Conservation (phyloP, 192 early-diverging fungal species). For the Spizellomyces punctatus region DNA sequence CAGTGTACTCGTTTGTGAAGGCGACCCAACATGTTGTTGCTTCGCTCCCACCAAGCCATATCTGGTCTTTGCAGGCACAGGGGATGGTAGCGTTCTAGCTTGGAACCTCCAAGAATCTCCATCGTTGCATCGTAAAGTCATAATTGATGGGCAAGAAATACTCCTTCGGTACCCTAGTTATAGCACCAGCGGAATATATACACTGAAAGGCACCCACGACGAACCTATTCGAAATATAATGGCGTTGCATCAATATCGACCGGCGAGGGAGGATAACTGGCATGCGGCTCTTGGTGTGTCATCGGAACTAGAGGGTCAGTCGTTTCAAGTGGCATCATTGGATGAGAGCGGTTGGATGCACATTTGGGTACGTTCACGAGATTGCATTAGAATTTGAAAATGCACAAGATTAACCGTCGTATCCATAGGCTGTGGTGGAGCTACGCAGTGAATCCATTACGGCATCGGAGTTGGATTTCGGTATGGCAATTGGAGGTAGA, state of each 20-base stretch:
- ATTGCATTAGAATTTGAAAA: conserved; percentile 15
- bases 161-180: conserved; percentile 36
- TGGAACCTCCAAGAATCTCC: conserved; percentile 46
- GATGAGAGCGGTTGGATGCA: conserved; percentile 43
- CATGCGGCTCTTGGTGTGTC: not conserved
- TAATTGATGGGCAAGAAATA: not conserved
- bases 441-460: conserved; percentile 13
- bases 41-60: conserved; percentile 33
- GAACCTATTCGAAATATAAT: conserved; percentile 21
- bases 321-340: conserved; percentile 42
- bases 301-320: conserved; percentile 7
- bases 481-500: conserved; percentile 42
- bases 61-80: conserved; percentile 50
- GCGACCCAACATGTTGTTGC: conserved; percentile 24
- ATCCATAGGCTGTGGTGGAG: conserved; percentile 29
- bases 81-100: conserved; percentile 43
- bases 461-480: conserved; percentile 39
- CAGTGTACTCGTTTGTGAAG: conserved; percentile 42
- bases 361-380: conserved; percentile 42
- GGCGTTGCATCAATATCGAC: conserved; percentile 5
- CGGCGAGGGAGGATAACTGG: conserved; percentile 6
- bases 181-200: conserved; percentile 40
- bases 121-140: conserved; percentile 18
- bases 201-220: conserved; percentile 28
- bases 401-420: not conserved